Base-by-base conservation (phyloP, 306 rosid species). In the Pyrus pyrifolia region DNA sequence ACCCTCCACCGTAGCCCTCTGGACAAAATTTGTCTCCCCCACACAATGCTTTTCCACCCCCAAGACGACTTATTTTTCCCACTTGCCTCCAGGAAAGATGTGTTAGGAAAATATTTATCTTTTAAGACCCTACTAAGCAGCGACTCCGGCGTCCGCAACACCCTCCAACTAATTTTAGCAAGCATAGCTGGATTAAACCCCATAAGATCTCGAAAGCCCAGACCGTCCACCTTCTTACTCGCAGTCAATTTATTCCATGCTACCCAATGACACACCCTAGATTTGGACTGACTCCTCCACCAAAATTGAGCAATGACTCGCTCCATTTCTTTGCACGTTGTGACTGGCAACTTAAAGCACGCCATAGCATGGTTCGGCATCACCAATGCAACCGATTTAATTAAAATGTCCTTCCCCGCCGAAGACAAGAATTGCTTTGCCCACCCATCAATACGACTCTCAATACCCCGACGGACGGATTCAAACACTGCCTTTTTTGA, bases 1-100 rank as follows among this genome's bases (percentile, higher is more conserved):
- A 45, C 51, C 17, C 17, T 12, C 51, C 51, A 45, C 0, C 5
- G 17, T 1, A 53, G 0, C 0, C 21, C 4, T 6, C 1, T 0
- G 1, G 0, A 2, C 10, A 53, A 21, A 0, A 18, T 0, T 6
- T 53, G 4, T 2, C 21, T 17, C 22, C 23, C 23, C 10, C 1
- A 21, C 1, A 53, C 0, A 6, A 53, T 19, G 0, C 1, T 11
- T 1, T 53, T 53, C 59, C 59, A 53, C 3, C 23, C 11, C 59
- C 4, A 18, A 0, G 22, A 18, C 0, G 4, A 6, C 1, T 2
- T 21, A 2, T 4, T 18, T 6, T 21, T 0, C 11, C 0, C 0
- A 2, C 9, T 6, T 0, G 23, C 3, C 10, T 17, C 10, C 1
- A 53, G 0, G 0, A 18, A 6, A 0, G 21, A 21, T 2, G 8